These are phyloP conservation scores for Rhodotorula sp. DNA, from an alignment of 1,284 basidiomycete genomes.

Conservation along the genomic window DNA sequence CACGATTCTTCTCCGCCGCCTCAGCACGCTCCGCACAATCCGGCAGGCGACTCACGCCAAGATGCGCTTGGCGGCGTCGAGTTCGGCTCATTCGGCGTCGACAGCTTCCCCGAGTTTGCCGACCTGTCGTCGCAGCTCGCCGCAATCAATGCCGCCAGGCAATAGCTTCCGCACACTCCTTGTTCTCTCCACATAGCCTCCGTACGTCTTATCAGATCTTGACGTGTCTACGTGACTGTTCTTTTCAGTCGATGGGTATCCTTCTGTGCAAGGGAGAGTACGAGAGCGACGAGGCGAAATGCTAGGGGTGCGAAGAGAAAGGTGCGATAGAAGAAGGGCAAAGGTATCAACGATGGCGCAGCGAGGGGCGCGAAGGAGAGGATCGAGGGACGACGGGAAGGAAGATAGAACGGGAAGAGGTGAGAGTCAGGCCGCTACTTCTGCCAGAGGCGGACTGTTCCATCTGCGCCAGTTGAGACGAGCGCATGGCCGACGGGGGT, in stretches of 20 bases:
- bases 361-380: no score
- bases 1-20: not conserved
- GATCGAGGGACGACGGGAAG: not conserved
- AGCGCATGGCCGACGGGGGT: slow-evolving; percentile 81
- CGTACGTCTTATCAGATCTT: not conserved
- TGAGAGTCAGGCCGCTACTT: not conserved
- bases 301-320: not conserved
- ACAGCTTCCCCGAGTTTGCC: not conserved
- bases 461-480: slow-evolving; percentile 90
- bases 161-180: not conserved
- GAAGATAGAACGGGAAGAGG: not conserved
- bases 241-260: not conserved
- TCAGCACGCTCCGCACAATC: not conserved
- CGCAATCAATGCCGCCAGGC: not conserved
- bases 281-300: not conserved
- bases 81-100: slow-evolving; percentile 1
- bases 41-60: no score
- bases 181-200: no score
- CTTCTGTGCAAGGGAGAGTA: not conserved
- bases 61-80: not conserved
- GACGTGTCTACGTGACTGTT: not conserved
- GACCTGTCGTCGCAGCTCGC: slow-evolving; percentile 5
- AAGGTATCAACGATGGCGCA: no score
- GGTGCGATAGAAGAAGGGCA: not conserved
- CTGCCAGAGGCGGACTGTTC: slow-evolving; percentile 77